Conservation (phyloP, 2,329 filamentous ascomycete species). For the Neodidymelliopsis sp. region DNA sequence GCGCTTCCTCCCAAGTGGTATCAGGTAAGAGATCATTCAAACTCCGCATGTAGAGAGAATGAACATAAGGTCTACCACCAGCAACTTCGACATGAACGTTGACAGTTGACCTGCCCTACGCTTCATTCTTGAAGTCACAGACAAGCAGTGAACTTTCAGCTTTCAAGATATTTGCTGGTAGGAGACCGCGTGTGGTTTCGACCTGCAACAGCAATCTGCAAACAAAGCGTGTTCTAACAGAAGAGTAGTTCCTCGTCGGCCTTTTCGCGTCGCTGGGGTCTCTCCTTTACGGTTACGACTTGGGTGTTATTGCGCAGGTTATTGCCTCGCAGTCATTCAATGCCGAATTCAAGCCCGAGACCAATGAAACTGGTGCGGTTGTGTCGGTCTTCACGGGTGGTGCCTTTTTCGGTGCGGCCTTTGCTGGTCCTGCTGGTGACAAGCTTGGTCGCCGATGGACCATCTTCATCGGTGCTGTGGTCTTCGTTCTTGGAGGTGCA, state of each 20-base stretch:
- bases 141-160: background rate
- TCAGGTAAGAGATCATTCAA: slow-evolving; percentile 51
- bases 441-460: slow-evolving; percentile 73
- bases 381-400: slow-evolving; percentile 81
- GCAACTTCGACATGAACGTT: background rate
- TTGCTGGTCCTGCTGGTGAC: slow-evolving; percentile 71
- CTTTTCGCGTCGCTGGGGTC: slow-evolving; percentile 67
- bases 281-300: slow-evolving; percentile 65
- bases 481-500: slow-evolving; percentile 76
- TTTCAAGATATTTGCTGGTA: background rate
- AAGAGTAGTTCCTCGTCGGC: slow-evolving; percentile 61
- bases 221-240: slow-evolving; percentile 9
- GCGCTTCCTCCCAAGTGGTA: slow-evolving; percentile 65
- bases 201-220: background rate
- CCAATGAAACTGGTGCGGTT: slow-evolving; percentile 67
- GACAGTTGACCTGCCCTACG: too few relatives aligned
- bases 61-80: background rate
- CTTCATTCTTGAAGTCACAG: background rate
- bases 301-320: slow-evolving; percentile 67
- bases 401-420: slow-evolving; percentile 72
- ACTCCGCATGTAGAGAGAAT: background rate
- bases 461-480: slow-evolving; percentile 72
- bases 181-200: background rate
- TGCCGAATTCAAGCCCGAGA: slow-evolving; percentile 49
- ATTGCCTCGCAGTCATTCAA: slow-evolving; percentile 57